Conservation (phyloP, 164 flowering plant species). For the Vitis rotundifolia region DNA sequence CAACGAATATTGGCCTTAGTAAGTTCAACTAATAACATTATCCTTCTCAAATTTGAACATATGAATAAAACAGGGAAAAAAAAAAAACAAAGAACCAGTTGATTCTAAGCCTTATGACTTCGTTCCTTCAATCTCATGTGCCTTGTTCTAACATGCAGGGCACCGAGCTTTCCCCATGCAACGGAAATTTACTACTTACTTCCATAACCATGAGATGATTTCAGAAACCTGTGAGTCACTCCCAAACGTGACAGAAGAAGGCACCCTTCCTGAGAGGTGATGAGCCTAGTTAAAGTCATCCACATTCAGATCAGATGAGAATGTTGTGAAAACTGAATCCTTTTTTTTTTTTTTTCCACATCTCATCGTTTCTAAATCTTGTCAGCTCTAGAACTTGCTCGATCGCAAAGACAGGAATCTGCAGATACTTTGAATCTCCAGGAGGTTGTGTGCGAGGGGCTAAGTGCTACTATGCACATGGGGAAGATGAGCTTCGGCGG, state of each 20-base stretch:
- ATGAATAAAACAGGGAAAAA: background rate
- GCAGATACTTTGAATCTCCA: slow-evolving; percentile 43
- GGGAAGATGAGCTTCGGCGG: slow-evolving; percentile 28
- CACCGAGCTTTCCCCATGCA: slow-evolving; percentile 19
- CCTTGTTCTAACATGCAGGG: slow-evolving; percentile 23
- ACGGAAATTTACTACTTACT: slow-evolving; percentile 11
- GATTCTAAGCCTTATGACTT: background rate
- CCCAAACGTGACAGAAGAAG: slow-evolving; percentile 19
- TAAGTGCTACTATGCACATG: slow-evolving; percentile 45
- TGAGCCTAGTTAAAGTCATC: background rate
- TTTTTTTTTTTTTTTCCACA: background rate
- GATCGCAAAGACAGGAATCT: slow-evolving; percentile 28
- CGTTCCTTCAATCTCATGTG: background rate
- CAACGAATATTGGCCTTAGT: slow-evolving; percentile 35
- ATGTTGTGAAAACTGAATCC: no score
- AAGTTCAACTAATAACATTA: slow-evolving; percentile 17
- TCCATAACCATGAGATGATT: slow-evolving; percentile 14
- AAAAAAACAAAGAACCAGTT: background rate
- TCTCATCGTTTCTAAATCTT: background rate
- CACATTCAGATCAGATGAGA: background rate
- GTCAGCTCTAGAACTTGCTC: slow-evolving; percentile 16
- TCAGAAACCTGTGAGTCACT: slow-evolving; percentile 21
- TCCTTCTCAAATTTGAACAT: background rate
- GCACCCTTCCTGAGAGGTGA: slow-evolving; percentile 28
- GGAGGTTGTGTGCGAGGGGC: slow-evolving; percentile 49